Evolutionary conservation across 2,329 filamentous ascomycete genomes (phyloP), one percentile per base, ranked within the genome.

Genomic region (Talaromyces sp.): DNA sequence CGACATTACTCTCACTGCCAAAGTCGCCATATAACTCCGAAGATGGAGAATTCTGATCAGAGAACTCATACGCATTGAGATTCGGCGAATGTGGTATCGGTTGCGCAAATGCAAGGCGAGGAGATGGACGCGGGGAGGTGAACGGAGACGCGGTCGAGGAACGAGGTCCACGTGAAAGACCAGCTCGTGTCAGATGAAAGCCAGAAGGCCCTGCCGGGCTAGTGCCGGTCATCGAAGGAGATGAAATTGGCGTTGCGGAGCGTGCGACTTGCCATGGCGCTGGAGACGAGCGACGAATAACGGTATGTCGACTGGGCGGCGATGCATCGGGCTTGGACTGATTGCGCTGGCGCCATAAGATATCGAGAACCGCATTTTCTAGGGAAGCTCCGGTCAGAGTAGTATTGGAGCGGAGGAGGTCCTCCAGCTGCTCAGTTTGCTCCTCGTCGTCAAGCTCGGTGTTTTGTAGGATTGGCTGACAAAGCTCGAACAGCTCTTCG

Each of bases 71-170:
- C 56, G 92, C 91, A 76, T 96, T 97, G 63, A 97, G 77, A 70
- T 84, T 96, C 39, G 94, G 94, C 66, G 92, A 97, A 73, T 97
- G 91, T 4, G 94, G 94, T 66, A 97, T 96, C 53, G 94, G 94
- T 51, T 90, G 93, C 8, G 91, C 91, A 70, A 96, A 88, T 43
- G 91, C 91, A 56, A 97, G 85, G 63, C 93, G 86, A 31, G 94
- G 94, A 13, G 93, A 97, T 11, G 94, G 92, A 53, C 92, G 88
- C 31, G 94, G 94, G 9, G 93, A 97, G 37, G 89, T 91, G 73
- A 97, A 97, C 1, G 94, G 94, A 37, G 93, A 97, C 10, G 86
- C 89, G 33, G 86, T 87, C 13, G 81, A 85, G 43, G 85, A 88
- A 35, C 89, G 90, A 69, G 88, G 92, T 60, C 87, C 85, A 65